These are phyloP conservation scores for Aspergillus sp. DNA, from an alignment of 2,329 filamentous ascomycete species.

Conservation along the genomic window DNA sequence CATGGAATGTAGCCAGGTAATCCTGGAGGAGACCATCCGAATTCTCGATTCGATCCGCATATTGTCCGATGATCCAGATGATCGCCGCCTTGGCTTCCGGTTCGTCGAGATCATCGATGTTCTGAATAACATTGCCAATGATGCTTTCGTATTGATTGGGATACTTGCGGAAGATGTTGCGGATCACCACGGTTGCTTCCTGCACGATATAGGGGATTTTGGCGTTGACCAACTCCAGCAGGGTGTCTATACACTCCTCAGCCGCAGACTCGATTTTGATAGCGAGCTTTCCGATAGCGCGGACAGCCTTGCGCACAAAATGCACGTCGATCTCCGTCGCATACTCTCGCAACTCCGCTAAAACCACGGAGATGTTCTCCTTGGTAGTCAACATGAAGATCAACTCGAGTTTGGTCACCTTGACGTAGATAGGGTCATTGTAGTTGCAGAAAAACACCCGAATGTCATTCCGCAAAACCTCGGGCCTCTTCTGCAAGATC, in stretches of 20 bases:
- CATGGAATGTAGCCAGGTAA: constrained; percentile 85
- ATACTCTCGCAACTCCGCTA: constrained; percentile 89
- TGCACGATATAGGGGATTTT: constrained; percentile 98
- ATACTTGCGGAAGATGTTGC: constrained; percentile 98
- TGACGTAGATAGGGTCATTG: constrained; percentile 98
- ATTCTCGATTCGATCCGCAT: constrained; percentile 95
- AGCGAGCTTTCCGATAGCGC: constrained; percentile 92
- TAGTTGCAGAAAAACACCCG: constrained; percentile 99
- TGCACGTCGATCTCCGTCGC: constrained; percentile 98
- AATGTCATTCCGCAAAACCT: constrained; percentile 92
- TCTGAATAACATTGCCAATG: constrained; percentile 89
- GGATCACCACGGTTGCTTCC: constrained; percentile 95
- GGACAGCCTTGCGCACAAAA: constrained; percentile 94
- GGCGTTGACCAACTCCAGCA: constrained; percentile 90
- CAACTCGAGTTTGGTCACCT: constrained; percentile 95
- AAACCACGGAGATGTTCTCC: constrained; percentile 87
- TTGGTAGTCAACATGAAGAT: constrained; percentile 98
- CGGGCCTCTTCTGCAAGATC: constrained; percentile 84
- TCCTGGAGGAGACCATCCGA: constrained; percentile 89
- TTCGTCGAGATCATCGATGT: constrained; percentile 92
- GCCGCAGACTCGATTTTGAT: constrained; percentile 98
- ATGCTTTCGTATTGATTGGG: constrained; percentile 98
- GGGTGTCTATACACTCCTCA: constrained; percentile 78
- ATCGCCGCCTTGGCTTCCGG: constrained; percentile 97
- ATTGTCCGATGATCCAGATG: constrained; percentile 99